These are phyloP conservation scores for Sporothrix protearum DNA, from an alignment of 2,329 filamentous ascomycete genomes.

Conservation along the genomic window DNA sequence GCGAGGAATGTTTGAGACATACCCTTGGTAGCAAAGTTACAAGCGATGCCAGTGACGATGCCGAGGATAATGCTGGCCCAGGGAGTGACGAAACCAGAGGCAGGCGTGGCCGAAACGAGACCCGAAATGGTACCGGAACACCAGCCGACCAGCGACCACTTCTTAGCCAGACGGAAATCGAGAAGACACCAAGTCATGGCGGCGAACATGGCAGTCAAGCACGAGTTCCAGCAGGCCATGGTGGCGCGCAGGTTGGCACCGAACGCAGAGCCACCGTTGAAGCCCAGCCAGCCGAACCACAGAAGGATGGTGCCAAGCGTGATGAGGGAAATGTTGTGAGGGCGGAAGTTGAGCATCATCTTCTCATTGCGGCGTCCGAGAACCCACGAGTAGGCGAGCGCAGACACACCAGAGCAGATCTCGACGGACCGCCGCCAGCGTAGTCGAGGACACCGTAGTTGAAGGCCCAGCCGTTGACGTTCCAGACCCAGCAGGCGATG, in stretches of 20 bases:
- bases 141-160: constrained; percentile 82
- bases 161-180: constrained; percentile 88
- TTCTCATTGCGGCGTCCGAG: constrained; percentile 95
- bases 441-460: constrained; percentile 93
- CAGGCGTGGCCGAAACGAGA: constrained; percentile 66
- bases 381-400: constrained; percentile 91
- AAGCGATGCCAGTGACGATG: constrained; percentile 60
- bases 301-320: constrained; percentile 92
- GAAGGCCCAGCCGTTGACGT: constrained; percentile 87
- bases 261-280: constrained; percentile 95
- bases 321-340: constrained; percentile 97
- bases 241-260: constrained; percentile 90
- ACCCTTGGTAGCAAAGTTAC: constrained; percentile 64
- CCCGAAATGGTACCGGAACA: constrained; percentile 69
- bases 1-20: not conserved
- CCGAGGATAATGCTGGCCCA: constrained; percentile 67
- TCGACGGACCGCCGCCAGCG: constrained; percentile 93
- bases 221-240: constrained; percentile 98
- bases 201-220: constrained; percentile 86
- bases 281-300: constrained; percentile 98
- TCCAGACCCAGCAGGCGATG: constrained; percentile 95
- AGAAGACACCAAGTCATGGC: constrained; percentile 92
- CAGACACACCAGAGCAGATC: constrained; percentile 89
- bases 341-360: constrained; percentile 99
- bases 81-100: constrained; percentile 64